Conservation (phyloP, 225 moss, liverwort and hornwort genomes). For the Marchantia paleacea region DNA sequence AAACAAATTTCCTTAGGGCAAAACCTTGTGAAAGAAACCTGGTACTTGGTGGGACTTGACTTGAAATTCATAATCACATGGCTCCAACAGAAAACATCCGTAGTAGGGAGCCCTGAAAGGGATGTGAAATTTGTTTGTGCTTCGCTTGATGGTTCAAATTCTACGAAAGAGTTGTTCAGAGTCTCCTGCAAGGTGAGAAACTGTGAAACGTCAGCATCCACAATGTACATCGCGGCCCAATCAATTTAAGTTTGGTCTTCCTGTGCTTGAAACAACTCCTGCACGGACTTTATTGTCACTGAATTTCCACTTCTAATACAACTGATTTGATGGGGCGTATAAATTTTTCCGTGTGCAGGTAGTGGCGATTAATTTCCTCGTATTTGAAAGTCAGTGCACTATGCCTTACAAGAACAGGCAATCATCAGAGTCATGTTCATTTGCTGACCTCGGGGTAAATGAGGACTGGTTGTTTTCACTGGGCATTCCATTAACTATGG, state of each 20-base stretch:
- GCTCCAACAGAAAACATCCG: constrained; percentile 4
- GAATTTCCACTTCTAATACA: neutral
- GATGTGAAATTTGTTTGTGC: constrained; percentile 13
- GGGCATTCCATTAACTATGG: constrained; percentile 22
- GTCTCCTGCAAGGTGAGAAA: constrained; percentile 31
- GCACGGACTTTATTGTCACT: neutral
- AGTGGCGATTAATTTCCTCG: constrained; percentile 54
- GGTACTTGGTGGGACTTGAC: constrained; percentile 18
- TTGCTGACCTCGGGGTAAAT: neutral
- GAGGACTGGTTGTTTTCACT: constrained; percentile 3
- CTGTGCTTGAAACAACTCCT: neutral
- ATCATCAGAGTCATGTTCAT: neutral
- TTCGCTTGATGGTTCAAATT: neutral
- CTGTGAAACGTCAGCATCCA: neutral
- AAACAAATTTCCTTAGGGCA: constrained; percentile 18
- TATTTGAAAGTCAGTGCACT: constrained; percentile 50
- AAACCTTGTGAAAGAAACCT: constrained; percentile 4
- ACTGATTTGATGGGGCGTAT: neutral
- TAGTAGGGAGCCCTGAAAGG: neutral
- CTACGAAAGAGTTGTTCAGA: constrained; percentile 11
- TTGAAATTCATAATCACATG: constrained; percentile 14
- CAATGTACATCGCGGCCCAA: neutral
- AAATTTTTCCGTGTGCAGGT: constrained; percentile 39
- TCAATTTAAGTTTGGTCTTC: neutral
- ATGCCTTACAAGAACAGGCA: neutral